Conservation (phyloP, 2,329 filamentous ascomycete species). For the Cyphellophora europaea region DNA sequence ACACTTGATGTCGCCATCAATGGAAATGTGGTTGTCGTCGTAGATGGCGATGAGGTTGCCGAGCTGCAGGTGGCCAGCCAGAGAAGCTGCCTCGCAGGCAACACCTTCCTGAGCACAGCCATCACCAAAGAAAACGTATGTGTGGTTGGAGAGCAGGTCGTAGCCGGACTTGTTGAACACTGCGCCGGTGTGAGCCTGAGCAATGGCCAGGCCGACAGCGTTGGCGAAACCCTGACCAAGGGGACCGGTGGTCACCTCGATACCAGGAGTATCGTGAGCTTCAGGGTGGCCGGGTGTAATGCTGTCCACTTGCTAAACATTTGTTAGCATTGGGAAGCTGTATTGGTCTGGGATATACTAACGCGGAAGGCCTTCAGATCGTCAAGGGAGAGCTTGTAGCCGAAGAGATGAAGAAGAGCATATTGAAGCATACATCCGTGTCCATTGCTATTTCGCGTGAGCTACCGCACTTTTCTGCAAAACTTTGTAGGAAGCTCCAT, state of each 20-base stretch:
- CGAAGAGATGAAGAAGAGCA: conserved; percentile 92
- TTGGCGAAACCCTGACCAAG: conserved; percentile 96
- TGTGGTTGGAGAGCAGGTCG: conserved; percentile 90
- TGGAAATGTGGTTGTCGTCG: conserved; percentile 97
- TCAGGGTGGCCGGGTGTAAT: conserved; percentile 96
- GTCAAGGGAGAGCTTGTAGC: conserved; percentile 76
- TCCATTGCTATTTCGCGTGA: conserved; percentile 61
- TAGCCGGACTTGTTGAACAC: conserved; percentile 96
- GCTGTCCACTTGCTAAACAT: conserved; percentile 54
- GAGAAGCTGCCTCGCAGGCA: conserved; percentile 81
- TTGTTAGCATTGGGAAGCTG: conserved; percentile 30
- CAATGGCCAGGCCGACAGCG: conserved; percentile 94
- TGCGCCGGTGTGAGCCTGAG: conserved; percentile 81
- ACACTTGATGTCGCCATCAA: conserved; percentile 86
- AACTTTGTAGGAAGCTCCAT: too few species aligned
- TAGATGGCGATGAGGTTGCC: conserved; percentile 96
- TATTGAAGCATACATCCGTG: conserved; percentile 99
- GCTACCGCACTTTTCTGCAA: conserved; percentile 1
- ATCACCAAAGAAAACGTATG: conserved; percentile 93
- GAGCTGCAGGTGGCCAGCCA: conserved; percentile 92
- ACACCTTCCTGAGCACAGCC: conserved; percentile 98
- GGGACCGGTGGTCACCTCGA: conserved; percentile 97
- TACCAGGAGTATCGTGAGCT: conserved; percentile 87
- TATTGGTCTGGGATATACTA: conserved; percentile 39
- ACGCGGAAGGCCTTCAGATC: conserved; percentile 96